Evolutionary conservation across 75 land plant species (phyloP), one percentile per base, ranked within the genome.

Genomic region (Isoetes taiwanensis): DNA sequence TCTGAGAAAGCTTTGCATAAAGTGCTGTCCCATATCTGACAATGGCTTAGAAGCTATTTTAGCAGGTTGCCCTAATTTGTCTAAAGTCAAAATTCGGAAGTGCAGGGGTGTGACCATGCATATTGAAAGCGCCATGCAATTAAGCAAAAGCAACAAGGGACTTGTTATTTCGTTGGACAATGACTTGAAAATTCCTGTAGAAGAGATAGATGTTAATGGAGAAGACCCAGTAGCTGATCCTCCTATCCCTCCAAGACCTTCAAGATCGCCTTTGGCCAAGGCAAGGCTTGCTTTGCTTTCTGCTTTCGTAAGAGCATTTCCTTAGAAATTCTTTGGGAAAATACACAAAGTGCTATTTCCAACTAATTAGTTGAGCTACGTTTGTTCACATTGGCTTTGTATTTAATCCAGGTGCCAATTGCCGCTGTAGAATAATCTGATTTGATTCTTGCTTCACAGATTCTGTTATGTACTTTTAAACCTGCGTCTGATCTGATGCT

Each of bases 11-110:
- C 50, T 46, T 16, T 46, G 50, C n/a, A 46, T 46, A 19, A 46
- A 46, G 50, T 46, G n/a, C 16, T 46, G 50, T 16, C 50, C 50
- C 50, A 46, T 46, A 19, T 46, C 50, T 6, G 50, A 46, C 50
- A 5, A 46, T 6, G 50, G 50, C 8, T 23, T 46, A 6, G 50
- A 46, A n/a, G 50, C 50, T n/a, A 6, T 46, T n/a, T 16, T 23
- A 6, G 50, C n/a, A 19, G 50, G 50, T 6, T 46, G 50, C 16
- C 50, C 50, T 16, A 46, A 23, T 46, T 23, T 46, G 21, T 5
- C 23, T 23, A 46, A 46, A 23, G 50, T 46, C 25, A 46, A 46
- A 23, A 46, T 46, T n/a, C 16, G 25, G 50, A 46, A 46, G 50
- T 46, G 50, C 16, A 5, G 19, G 12, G 5, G 50, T 16, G 50